phyloP scores from a whole-genome alignment of 768 basidiomycete genomes.

The Phlebiopsis flavidoalba region DNA sequence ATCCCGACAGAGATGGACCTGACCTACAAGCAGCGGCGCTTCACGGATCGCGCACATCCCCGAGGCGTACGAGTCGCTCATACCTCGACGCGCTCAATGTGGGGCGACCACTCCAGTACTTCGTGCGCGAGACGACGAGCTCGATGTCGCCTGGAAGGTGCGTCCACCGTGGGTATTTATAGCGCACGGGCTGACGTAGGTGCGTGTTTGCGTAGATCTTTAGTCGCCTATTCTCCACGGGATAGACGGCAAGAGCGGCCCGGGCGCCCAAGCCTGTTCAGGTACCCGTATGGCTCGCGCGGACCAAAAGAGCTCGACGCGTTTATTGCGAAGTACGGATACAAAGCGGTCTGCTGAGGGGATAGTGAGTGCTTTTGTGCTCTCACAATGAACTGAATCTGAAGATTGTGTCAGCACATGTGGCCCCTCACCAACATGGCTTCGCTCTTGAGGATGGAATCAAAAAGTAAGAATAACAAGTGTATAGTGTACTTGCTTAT shows the following conservation, averaged over 20 bases:
- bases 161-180: slow-evolving; percentile 16
- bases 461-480: not conserved
- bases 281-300: slow-evolving; percentile 92
- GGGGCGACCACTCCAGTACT: slow-evolving; percentile 99
- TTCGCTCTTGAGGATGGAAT: not conserved
- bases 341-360: slow-evolving; percentile 55
- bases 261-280: slow-evolving; percentile 62
- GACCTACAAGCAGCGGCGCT: slow-evolving; percentile 95
- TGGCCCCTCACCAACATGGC: slow-evolving; percentile 72
- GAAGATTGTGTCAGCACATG: slow-evolving; percentile 40
- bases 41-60: slow-evolving; percentile 89
- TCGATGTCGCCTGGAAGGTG: slow-evolving; percentile 98
- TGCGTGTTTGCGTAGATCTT: slow-evolving; percentile 65
- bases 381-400: not conserved
- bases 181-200: not conserved
- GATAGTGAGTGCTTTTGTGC: slow-evolving; percentile 58
- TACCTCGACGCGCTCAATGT: slow-evolving; percentile 92
- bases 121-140: slow-evolving; percentile 94
- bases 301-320: slow-evolving; percentile 82
- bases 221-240: slow-evolving; percentile 92
- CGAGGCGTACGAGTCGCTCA: slow-evolving; percentile 94
- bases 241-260: slow-evolving; percentile 79
- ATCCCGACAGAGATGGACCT: slow-evolving; percentile 97
- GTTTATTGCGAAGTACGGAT: slow-evolving; percentile 76
- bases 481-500: not conserved